phyloP scores from a whole-genome alignment of 1,139 yeast species.

The Pneumocystis carinii region DNA sequence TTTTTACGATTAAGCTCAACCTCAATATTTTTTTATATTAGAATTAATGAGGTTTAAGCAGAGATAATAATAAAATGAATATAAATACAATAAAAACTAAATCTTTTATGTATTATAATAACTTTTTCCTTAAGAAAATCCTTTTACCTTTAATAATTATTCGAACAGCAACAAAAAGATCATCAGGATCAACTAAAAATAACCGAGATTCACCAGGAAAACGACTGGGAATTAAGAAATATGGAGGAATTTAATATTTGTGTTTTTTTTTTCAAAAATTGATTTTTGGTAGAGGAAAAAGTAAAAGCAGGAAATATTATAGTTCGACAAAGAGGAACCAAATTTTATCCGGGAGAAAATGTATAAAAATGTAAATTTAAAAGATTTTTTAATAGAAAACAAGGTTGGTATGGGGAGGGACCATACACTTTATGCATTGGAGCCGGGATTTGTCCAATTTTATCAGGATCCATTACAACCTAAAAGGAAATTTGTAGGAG shows the following conservation, averaged over 20 bases:
- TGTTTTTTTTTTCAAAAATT: neutral
- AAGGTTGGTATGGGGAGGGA: conserved; percentile 66
- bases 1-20: neutral
- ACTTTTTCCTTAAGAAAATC: neutral
- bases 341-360: conserved; percentile 88
- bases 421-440: conserved; percentile 79
- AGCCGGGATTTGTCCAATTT: conserved; percentile 85
- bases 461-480: conserved; percentile 97
- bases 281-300: neutral
- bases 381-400: neutral
- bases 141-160: conserved; percentile 24
- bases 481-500: conserved; percentile 75
- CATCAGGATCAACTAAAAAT: conserved; percentile 83
- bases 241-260: conserved; percentile 41
- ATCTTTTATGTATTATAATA: neutral
- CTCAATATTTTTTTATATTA: neutral
- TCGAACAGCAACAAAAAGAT: conserved; percentile 86
- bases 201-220: conserved; percentile 94
- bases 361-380: conserved; percentile 20
- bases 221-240: conserved; percentile 77
- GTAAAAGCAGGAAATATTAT: conserved; percentile 54
- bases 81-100: neutral
- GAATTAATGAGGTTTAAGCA: neutral
- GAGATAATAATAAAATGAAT: neutral
- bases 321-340: conserved; percentile 94